Base-by-base conservation (phyloP, 352 stramenopile genomes). In the Peronospora belbahrii region DNA sequence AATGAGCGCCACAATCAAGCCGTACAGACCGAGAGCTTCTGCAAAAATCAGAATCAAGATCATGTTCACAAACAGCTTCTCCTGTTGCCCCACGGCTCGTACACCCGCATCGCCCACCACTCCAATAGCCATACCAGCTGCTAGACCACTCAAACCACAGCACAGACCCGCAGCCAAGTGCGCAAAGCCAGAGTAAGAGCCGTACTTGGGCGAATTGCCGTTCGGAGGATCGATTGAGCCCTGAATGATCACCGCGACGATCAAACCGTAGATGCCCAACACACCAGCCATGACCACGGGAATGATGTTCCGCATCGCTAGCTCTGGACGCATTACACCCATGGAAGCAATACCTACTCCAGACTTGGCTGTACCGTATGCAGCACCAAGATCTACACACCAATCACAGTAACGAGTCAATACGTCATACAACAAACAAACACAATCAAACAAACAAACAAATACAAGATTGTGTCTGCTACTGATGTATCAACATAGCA, bases 21-120 rank as follows among this genome's bases (percentile, higher is more conserved):
- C 94, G 73, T 97, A 98, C 53, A 98, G 83, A 64, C 89, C 95
- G 59, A 99, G 78, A 50, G 95, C 95, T 74, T 99, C 95, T 22
- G 84, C 90, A 82, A 98, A 99, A 96, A 99, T 98, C 50, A 98
- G 74, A 68, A 99, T 98, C 56, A 99, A 87, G 47, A 98, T 95
- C 82, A 98, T 96, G 56, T 94, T 96, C 40, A 98, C 95, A 74
- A 98, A 99, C 31, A 99, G 79, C 61, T 97, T 97, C 58, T 98
- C 94, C 74, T 98, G 95, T 67, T 98, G 93, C 55, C 95, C 95
- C 61, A 98, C 93, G 37, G 95, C 94, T 49, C 94, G 87, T 14
- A 98, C 94, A 50, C 94, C 95, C n/a, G 91, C 90, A 67, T 98
- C 92, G 47, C 92, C 94, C 42, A 97, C 85, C 47, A 98, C 96